These are phyloP conservation scores for Hypoxylon perforatum DNA, from an alignment of 495 filamentous ascomycete species.

Conservation along the genomic window DNA sequence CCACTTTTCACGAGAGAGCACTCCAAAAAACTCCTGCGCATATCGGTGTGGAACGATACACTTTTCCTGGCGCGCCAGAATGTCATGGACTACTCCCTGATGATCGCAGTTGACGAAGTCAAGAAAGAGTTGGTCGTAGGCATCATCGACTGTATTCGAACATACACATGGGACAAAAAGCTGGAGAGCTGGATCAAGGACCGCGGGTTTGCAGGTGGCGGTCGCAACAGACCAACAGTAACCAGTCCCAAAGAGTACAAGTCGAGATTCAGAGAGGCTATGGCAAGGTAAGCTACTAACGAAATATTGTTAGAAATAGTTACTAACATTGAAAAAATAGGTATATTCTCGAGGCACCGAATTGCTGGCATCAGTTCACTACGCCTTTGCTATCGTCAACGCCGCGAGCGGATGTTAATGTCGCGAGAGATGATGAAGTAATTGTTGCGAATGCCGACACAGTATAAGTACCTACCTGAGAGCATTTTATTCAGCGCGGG, in stretches of 20 bases:
- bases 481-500: constrained; percentile 3
- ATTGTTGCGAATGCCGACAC: constrained; percentile 6
- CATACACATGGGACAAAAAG: constrained; percentile 99
- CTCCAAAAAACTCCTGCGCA: constrained; percentile 86
- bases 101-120: constrained; percentile 95
- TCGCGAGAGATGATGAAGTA: constrained; percentile 25
- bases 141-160: constrained; percentile 98
- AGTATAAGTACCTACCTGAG: neutral
- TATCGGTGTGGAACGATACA: constrained; percentile 94
- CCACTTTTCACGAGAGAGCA: constrained; percentile 95
- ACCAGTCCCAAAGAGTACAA: constrained; percentile 99
- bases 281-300: constrained; percentile 81
- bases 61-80: constrained; percentile 90
- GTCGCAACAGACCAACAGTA: constrained; percentile 91
- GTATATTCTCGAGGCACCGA: constrained; percentile 62
- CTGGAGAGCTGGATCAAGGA: constrained; percentile 99
- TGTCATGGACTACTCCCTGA: constrained; percentile 99
- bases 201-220: constrained; percentile 83
- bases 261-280: constrained; percentile 93
- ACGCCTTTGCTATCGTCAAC: constrained; percentile 24
- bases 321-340: constrained; percentile 39
- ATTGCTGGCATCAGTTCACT: constrained; percentile 61
- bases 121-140: constrained; percentile 92
- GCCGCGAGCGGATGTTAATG: constrained; percentile 26
- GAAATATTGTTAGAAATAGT: neutral